Base-by-base conservation (phyloP, 352 stramenopile species). In the Phytophthora fragariae region DNA sequence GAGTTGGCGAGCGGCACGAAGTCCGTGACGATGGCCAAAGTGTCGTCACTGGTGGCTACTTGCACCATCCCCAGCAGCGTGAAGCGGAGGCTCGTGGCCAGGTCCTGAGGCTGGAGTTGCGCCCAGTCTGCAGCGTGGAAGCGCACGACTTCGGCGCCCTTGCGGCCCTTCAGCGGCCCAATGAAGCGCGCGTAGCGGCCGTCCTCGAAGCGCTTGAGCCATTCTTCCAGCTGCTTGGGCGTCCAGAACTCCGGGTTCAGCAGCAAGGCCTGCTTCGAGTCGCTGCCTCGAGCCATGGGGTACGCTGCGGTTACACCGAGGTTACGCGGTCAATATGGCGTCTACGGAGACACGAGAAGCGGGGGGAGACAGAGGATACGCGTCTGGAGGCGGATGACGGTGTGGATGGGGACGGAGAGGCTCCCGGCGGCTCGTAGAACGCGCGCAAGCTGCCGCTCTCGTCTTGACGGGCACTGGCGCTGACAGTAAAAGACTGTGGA, bases 51-150 rank as follows among this genome's bases (percentile, higher is more conserved):
- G 11, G 81, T 82, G 15, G 88, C 87, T 41, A 97, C 86, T 59
- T 97, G 90, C 39, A 93, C 80, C 90, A 97, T 97, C 12, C 88
- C 90, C 17, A 97, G 72, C 19, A 97, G 75, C 62, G 90, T 97
- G 74, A 95, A 97, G 44, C 90, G 90, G 49, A 95, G 81, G 27
- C 89, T 95, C 17, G 79, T 92, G 5, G 88, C 88, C 44, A 97
- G 72, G 50, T 93, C 80, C 17, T 77, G 70, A 5, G 88, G 90
- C 52, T 86, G 70, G 17, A 95, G 66, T 53, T 81, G 39, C 3
- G 79, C 82, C 88, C 90, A 95, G 6, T 86, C 75, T 6, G 80
- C 67, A 7, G 86, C 76, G 29, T 71, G 65, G 75, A 97, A 92
- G 54, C 92, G 81, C 52, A 95, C 75, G 27, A 94, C 77, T 12